Percentiles rank a stretch among this genome's conserved stretches.
phyloP scores from a whole-genome alignment of 164 flowering plant species.

The Nymphaea thermarum region DNA sequence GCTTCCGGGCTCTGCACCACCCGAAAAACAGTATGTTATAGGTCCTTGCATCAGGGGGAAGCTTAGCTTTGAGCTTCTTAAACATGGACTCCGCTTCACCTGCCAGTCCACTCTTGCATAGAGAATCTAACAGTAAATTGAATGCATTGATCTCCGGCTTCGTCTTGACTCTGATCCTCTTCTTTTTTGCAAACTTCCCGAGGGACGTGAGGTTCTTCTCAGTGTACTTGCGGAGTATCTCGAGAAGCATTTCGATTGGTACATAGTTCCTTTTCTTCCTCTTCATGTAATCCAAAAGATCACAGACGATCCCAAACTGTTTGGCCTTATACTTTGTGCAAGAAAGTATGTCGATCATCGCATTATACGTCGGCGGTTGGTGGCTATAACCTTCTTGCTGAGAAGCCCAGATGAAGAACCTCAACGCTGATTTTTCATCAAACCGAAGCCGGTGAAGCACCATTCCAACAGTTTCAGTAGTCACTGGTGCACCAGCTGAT shows the following conservation, averaged over 20 bases:
- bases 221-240: conserved; percentile 51
- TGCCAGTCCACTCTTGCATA: conserved; percentile 80
- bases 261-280: conserved; percentile 47
- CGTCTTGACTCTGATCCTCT: conserved; percentile 64
- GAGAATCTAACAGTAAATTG: conserved; percentile 70
- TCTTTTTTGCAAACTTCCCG: conserved; percentile 68
- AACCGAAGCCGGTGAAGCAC: conserved; percentile 44
- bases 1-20: conserved; percentile 85
- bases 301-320: conserved; percentile 76
- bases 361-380: conserved; percentile 42
- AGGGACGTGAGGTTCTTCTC: conserved; percentile 60
- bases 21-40: conserved; percentile 81
- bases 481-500: conserved; percentile 24
- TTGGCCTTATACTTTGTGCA: conserved; percentile 65
- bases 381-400: conserved; percentile 55
- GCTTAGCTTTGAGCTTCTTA: conserved; percentile 37
- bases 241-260: conserved; percentile 60
- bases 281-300: conserved; percentile 88
- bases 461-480: conserved; percentile 41
- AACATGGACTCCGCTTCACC: conserved; percentile 68
- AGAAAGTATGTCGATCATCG: conserved; percentile 77
- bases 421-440: conserved; percentile 75
- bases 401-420: conserved; percentile 86
- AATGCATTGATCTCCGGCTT: conserved; percentile 83
- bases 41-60: conserved; percentile 56